Percentiles rank a stretch among this genome's conserved stretches.
Evolutionary conservation across 164 flowering plant species (phyloP).

Genomic region (Dillenia suffruticosa): DNA sequence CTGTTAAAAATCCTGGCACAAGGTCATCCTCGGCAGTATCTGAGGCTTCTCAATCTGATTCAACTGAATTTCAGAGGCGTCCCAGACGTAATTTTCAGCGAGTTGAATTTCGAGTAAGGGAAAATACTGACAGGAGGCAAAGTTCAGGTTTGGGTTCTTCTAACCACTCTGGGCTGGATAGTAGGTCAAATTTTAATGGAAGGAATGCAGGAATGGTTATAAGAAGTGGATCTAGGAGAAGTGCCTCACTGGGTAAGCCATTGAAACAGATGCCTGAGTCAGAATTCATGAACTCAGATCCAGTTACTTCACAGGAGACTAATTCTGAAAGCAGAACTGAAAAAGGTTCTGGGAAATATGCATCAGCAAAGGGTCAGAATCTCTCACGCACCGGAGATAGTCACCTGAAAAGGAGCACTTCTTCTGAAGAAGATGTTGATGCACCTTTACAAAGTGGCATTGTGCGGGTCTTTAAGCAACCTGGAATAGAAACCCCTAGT

Average conservation of each 20-base stretch:
- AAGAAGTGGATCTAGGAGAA: conserved; percentile 40
- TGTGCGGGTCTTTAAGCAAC: conserved; percentile 84
- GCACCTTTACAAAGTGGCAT: conserved; percentile 88
- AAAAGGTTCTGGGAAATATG: conserved; percentile 36
- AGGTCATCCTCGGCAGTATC: conserved; percentile 34
- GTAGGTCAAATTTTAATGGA: conserved; percentile 32
- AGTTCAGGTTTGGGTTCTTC: conserved; percentile 24
- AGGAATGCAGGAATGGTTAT: conserved; percentile 26
- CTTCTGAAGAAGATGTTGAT: conserved; percentile 65
- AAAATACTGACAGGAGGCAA: conserved; percentile 51
- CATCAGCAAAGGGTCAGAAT: conserved; percentile 23
- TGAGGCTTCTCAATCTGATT: conserved; percentile 35
- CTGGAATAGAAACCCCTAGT: conserved; percentile 94
- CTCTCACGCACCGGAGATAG: conserved; percentile 36
- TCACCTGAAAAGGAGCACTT: conserved; percentile 38
- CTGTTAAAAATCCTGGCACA: conserved; percentile 45
- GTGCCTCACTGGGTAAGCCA: conserved; percentile 24
- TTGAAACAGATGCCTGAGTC: conserved; percentile 35
- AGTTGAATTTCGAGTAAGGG: conserved; percentile 73
- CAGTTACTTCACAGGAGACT: conserved; percentile 23
- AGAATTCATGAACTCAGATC: conserved; percentile 26
- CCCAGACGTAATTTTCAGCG: conserved; percentile 44
- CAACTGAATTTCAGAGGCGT: conserved; percentile 57
- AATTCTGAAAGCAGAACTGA: conserved; percentile 36
- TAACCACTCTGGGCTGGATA: conserved; percentile 27